Evolutionary conservation across 371 early-diverging fungal genomes (phyloP).

Genomic region (Thermomucor indicae-seudaticae): DNA sequence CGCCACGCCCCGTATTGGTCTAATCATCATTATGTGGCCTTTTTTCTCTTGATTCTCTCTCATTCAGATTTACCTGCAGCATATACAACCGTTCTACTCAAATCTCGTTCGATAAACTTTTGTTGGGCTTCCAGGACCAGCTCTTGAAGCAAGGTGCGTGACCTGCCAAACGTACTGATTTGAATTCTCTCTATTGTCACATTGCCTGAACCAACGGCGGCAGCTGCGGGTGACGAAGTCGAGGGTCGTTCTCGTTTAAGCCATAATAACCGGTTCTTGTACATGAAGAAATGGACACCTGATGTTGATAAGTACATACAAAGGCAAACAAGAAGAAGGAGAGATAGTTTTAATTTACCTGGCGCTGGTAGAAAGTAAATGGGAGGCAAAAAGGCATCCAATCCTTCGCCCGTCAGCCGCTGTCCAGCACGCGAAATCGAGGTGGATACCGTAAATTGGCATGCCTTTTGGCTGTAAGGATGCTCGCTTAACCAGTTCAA

Average conservation of each 20-base stretch:
- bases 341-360: conserved; percentile 22
- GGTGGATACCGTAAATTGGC: conserved; percentile 60
- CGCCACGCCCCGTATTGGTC: conserved; percentile 69
- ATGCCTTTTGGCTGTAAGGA: conserved; percentile 46
- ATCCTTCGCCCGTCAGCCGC: conserved; percentile 40
- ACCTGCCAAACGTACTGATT: conserved; percentile 59
- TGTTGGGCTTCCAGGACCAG: conserved; percentile 55
- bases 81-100: conserved; percentile 61
- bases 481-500: conserved; percentile 63
- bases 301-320: neutral
- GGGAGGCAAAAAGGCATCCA: conserved; percentile 42
- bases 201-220: conserved; percentile 30
- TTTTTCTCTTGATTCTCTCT: neutral
- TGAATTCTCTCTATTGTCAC: conserved; percentile 51
- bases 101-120: conserved; percentile 54
- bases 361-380: conserved; percentile 64
- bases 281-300: conserved; percentile 61
- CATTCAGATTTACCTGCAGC: conserved; percentile 40
- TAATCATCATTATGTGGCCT: neutral
- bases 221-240: conserved; percentile 26
- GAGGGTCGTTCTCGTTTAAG: conserved; percentile 42
- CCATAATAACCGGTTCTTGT: conserved; percentile 54
- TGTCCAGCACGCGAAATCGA: conserved; percentile 47
- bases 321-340: neutral
- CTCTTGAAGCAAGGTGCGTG: conserved; percentile 43